Evolutionary conservation across 116 monocot species (phyloP).

Genomic region (Iris pallida): DNA sequence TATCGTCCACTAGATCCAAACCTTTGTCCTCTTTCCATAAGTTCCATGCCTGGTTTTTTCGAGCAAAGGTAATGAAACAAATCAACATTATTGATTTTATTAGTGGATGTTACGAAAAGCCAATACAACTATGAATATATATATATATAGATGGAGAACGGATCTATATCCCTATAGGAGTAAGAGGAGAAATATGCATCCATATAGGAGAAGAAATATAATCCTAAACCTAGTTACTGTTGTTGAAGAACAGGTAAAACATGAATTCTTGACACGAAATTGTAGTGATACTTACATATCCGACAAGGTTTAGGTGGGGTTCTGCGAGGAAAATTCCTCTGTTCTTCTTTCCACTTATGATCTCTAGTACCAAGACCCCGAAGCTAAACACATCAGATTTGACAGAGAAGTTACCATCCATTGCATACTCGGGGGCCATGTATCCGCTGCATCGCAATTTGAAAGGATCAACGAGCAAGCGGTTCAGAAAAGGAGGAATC

Average conservation of each 20-base stretch:
- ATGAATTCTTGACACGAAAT: background rate
- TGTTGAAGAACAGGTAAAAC: too few species aligned
- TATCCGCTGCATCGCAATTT: constrained; percentile 9
- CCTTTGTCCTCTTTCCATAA: constrained; percentile 16
- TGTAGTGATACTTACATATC: background rate
- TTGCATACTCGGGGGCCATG: constrained; percentile 16
- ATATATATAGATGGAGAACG: too few species aligned
- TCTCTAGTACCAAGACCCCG: constrained; percentile 10
- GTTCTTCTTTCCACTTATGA: constrained; percentile 13
- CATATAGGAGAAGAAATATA: background rate
- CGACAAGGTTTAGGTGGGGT: background rate
- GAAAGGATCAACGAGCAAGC: background rate
- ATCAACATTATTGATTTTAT: too few species aligned
- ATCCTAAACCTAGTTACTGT: too few species aligned
- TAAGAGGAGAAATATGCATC: background rate
- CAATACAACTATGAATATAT: too few species aligned
- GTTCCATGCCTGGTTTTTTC: constrained; percentile 12
- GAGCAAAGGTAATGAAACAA: too few species aligned
- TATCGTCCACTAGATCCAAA: constrained; percentile 7
- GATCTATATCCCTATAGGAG: background rate
- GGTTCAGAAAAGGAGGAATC: background rate
- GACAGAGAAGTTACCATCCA: constrained; percentile 7
- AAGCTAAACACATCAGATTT: constrained; percentile 20
- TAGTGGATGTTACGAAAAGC: too few species aligned
- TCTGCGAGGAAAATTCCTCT: constrained; percentile 6